phyloP scores from a whole-genome alignment of 2,329 filamentous ascomycete genomes.

The Exophiala phaeomuriformis region DNA sequence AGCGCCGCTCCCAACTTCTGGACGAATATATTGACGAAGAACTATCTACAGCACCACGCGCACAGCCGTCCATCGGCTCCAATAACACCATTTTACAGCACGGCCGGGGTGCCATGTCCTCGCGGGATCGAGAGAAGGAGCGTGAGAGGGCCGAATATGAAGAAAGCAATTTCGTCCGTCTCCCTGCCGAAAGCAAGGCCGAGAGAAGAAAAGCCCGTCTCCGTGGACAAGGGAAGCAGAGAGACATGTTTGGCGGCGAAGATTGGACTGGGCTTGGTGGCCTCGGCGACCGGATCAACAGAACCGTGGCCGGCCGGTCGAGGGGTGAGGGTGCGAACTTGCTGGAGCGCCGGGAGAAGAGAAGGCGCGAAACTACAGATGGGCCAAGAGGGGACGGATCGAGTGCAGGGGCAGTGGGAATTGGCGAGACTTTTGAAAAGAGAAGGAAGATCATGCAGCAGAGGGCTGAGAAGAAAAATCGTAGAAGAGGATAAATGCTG shows the following conservation, averaged over 20 bases:
- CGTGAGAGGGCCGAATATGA: slow-evolving; percentile 78
- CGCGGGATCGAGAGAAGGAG: slow-evolving; percentile 67
- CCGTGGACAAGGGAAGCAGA: slow-evolving; percentile 35
- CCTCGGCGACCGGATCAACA: slow-evolving; percentile 77
- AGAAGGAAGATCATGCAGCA: slow-evolving; percentile 45
- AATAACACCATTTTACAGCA: slow-evolving; percentile 62
- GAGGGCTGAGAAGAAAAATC: slow-evolving; percentile 30
- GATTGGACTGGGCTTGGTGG: slow-evolving; percentile 84
- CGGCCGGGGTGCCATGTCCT: slow-evolving; percentile 71
- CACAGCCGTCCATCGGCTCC: slow-evolving; percentile 84
- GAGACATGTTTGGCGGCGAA: slow-evolving; percentile 74
- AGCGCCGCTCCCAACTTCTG: slow-evolving; percentile 71
- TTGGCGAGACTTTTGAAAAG: slow-evolving; percentile 70
- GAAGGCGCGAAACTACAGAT: slow-evolving; percentile 59
- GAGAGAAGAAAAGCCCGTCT: slow-evolving; percentile 56
- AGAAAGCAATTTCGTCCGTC: slow-evolving; percentile 80
- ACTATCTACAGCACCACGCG: slow-evolving; percentile 70
- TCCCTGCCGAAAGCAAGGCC: slow-evolving; percentile 84
- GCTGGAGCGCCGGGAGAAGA: slow-evolving; percentile 79
- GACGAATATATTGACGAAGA: slow-evolving; percentile 88
- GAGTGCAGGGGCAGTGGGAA: slow-evolving; percentile 49
- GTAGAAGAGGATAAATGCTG: slow-evolving; percentile 19
- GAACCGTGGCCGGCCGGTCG: slow-evolving; percentile 58
- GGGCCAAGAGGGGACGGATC: slow-evolving; percentile 55
- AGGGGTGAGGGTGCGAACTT: slow-evolving; percentile 49